These are phyloP conservation scores for Heimioporus sp. DNA, from an alignment of 768 basidiomycete species.

Conservation along the genomic window DNA sequence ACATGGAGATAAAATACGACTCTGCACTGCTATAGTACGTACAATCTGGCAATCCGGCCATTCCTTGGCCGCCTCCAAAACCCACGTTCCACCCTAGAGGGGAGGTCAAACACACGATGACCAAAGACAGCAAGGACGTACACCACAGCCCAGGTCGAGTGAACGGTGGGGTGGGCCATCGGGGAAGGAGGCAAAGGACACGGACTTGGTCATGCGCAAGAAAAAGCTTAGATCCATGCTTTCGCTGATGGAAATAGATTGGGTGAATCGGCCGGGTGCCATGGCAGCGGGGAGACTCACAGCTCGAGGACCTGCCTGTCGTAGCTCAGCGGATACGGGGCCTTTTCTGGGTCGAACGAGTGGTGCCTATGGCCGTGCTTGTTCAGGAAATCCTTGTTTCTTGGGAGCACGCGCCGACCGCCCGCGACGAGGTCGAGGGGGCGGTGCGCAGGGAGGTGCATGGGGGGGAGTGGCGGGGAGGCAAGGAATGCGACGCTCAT, in stretches of 20 bases:
- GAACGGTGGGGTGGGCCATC: conserved; percentile 49
- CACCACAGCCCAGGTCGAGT: conserved; percentile 74
- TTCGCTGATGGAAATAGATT: conserved; percentile 42
- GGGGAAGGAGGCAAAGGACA: conserved; percentile 57
- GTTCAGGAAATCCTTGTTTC: conserved; percentile 53
- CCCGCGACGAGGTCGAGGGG: conserved; percentile 18
- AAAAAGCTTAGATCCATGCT: conserved; percentile 51
- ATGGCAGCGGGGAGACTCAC: conserved; percentile 39
- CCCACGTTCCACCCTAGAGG: conserved; percentile 63
- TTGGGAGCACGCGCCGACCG: conserved; percentile 32
- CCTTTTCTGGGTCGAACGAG: conserved; percentile 69
- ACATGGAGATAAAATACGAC: background rate
- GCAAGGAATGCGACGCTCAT: conserved; percentile 13
- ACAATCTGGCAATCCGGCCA: conserved; percentile 69
- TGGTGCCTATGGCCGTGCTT: conserved; percentile 68
- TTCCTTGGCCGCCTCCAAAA: conserved; percentile 68
- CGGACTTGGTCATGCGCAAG: conserved; percentile 48
- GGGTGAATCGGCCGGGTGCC: background rate
- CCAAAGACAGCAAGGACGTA: conserved; percentile 33
- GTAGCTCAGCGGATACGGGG: conserved; percentile 76
- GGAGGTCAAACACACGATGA: background rate
- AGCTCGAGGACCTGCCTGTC: conserved; percentile 65
- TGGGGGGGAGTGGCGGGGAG: conserved; percentile 19
- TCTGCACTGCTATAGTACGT: conserved; percentile 23
- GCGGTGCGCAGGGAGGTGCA: conserved; percentile 16